Evolutionary conservation across 176 grass and related monocot genomes (phyloP).

Genomic region (Bonia amplexicaulis): DNA sequence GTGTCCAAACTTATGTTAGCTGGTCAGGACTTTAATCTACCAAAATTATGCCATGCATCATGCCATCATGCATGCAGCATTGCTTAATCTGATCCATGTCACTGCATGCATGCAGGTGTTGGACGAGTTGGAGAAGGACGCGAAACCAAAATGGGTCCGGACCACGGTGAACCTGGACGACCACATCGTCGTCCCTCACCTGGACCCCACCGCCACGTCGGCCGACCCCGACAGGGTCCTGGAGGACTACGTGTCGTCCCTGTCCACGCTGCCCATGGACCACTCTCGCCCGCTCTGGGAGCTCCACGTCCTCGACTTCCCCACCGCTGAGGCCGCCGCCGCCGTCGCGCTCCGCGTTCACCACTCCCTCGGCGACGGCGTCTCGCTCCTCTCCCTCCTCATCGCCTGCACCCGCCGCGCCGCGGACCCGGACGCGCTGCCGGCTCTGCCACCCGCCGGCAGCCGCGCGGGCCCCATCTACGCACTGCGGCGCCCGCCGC

Average conservation of each 20-base stretch:
- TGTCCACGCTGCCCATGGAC: conserved; percentile 49
- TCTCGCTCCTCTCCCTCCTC: conserved; percentile 81
- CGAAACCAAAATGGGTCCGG: conserved; percentile 51
- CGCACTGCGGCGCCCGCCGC: conserved; percentile 12
- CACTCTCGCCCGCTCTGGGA: conserved; percentile 77
- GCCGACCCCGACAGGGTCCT: conserved; percentile 30
- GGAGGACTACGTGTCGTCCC: conserved; percentile 75
- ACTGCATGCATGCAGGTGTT: conserved; percentile 28
- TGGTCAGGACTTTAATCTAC: too few relatives aligned
- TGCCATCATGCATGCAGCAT: too few relatives aligned
- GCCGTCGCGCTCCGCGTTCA: conserved; percentile 55
- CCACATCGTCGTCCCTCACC: conserved; percentile 62
- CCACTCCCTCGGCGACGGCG: conserved; percentile 88
- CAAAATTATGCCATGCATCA: too few relatives aligned
- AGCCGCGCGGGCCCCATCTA: conserved; percentile 28
- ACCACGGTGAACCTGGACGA: conserved; percentile 53
- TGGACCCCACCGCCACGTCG: conserved; percentile 31
- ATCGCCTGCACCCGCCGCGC: conserved; percentile 68
- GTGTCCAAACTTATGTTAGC: too few relatives aligned
- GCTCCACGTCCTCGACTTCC: conserved; percentile 79
- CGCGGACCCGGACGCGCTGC: conserved; percentile 45
- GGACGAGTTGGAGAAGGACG: conserved; percentile 18
- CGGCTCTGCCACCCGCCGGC: conserved; percentile 16
- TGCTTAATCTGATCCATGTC: not conserved
- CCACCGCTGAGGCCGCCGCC: conserved; percentile 60